phyloP scores from a whole-genome alignment of 352 stramenopile species.

The Peronospora farinosa region DNA sequence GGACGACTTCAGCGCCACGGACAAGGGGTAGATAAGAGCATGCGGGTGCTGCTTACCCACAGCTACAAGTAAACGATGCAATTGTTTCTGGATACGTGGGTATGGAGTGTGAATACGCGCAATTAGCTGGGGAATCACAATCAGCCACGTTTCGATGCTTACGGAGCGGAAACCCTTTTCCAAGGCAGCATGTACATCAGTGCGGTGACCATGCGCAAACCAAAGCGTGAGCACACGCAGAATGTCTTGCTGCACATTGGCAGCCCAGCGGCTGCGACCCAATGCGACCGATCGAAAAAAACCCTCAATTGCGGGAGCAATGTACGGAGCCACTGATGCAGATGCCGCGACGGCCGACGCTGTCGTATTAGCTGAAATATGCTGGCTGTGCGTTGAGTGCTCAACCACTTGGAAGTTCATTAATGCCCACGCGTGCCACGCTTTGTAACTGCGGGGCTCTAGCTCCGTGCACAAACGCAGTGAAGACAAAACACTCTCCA shows the following conservation, averaged over 20 bases:
- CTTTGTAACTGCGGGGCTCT: conserved; percentile 73
- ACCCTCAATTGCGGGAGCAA: conserved; percentile 68
- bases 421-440: conserved; percentile 96
- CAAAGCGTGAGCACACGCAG: conserved; percentile 97
- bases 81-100: conserved; percentile 55
- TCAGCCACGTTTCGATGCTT: conserved; percentile 96
- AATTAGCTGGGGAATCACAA: conserved; percentile 96
- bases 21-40: conserved; percentile 97
- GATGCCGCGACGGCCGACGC: conserved; percentile 18
- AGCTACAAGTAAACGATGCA: conserved; percentile 85
- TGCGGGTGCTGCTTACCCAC: conserved; percentile 94
- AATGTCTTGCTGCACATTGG: conserved; percentile 97
- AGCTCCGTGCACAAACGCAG: conserved; percentile 65
- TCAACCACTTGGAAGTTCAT: conserved; percentile 96
- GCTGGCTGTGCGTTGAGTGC: conserved; percentile 56
- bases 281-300: conserved; percentile 96
- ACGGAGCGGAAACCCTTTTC: conserved; percentile 87
- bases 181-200: conserved; percentile 81
- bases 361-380: conserved; percentile 30
- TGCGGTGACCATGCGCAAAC: conserved; percentile 93
- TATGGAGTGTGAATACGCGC: conserved; percentile 79
- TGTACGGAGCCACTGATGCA: conserved; percentile 41
- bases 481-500: conserved; percentile 59
- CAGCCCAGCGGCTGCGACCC: conserved; percentile 91
- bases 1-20: conserved; percentile 93